Evolutionary conservation across 2,329 filamentous ascomycete genomes (phyloP).

Genomic region (Arthroderma sp.): DNA sequence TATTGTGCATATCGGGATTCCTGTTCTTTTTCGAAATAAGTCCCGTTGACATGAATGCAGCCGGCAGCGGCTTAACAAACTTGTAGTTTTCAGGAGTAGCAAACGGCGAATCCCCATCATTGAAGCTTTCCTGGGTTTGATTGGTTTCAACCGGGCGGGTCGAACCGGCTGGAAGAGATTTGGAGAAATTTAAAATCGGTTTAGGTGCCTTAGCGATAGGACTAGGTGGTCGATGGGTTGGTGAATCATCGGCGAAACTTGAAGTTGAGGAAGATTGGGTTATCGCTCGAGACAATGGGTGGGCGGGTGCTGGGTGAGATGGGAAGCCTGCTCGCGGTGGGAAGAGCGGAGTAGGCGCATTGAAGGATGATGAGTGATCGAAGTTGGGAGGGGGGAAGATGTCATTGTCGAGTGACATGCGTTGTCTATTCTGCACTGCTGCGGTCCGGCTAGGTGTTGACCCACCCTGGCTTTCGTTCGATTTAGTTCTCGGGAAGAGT

Average conservation of each 20-base stretch:
- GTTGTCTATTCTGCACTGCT: constrained; percentile 47
- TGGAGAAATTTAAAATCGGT: constrained; percentile 50
- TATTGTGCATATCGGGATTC: constrained; percentile 50
- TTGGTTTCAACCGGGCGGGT: constrained; percentile 28
- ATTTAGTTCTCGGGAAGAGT: constrained; percentile 32
- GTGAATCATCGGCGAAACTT: constrained; percentile 61
- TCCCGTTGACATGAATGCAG: constrained; percentile 87
- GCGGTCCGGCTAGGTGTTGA: constrained; percentile 35
- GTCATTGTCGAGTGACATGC: constrained; percentile 69
- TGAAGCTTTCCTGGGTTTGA: constrained; percentile 37
- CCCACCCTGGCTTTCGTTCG: constrained; percentile 34
- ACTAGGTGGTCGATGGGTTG: constrained; percentile 46
- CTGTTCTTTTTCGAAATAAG: constrained; percentile 90
- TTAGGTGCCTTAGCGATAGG: constrained; percentile 40
- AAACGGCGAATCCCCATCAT: constrained; percentile 41
- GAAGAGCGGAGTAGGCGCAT: constrained; percentile 36
- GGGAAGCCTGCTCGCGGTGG: constrained; percentile 18
- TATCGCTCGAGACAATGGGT: constrained; percentile 75
- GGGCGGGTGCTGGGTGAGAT: constrained; percentile 40
- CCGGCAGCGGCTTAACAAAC: constrained; percentile 59
- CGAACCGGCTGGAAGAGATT: constrained; percentile 58
- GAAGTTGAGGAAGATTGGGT: constrained; percentile 78
- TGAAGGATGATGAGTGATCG: constrained; percentile 51
- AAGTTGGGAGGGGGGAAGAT: constrained; percentile 48
- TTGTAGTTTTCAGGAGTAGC: constrained; percentile 69